Evolutionary conservation across 495 filamentous ascomycete species (phyloP).

Genomic region (Neurospora sp.): DNA sequence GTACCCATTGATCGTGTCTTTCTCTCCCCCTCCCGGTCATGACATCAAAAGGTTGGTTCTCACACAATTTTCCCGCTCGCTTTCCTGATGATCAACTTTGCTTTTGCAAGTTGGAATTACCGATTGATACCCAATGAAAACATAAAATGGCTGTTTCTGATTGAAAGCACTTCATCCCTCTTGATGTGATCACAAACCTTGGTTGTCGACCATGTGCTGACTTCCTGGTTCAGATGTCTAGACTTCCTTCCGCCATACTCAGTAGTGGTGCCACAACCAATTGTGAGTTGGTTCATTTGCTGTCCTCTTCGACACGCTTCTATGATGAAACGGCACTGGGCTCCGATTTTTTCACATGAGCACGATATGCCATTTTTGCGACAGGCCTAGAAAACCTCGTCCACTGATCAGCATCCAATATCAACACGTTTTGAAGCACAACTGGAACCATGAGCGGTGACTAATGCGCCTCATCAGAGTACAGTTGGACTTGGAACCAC

Average conservation of each 20-base stretch:
- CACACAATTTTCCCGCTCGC: background rate
- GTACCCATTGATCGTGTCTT: background rate
- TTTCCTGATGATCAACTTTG: constrained; percentile 72
- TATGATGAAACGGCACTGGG: constrained; percentile 99
- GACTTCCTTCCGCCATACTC: background rate
- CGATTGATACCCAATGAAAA: constrained; percentile 88
- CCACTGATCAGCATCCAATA: constrained; percentile 64
- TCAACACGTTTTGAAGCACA: background rate
- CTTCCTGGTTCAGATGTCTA: background rate
- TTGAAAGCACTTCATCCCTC: constrained; percentile 16
- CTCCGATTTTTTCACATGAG: constrained; percentile 76
- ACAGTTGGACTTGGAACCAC: background rate
- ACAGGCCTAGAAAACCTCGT: constrained; percentile 99
- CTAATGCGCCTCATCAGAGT: background rate
- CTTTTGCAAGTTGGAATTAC: constrained; percentile 99
- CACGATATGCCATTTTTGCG: constrained; percentile 82
- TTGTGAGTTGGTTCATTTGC: constrained; percentile 14
- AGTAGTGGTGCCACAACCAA: background rate
- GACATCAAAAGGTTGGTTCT: constrained; percentile 10
- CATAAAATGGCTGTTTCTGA: constrained; percentile 90
- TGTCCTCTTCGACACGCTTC: constrained; percentile 10
- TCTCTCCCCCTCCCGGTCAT: background rate
- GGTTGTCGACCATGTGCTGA: constrained; percentile 7
- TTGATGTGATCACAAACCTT: constrained; percentile 1
- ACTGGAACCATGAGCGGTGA: constrained; percentile 10